phyloP scores from a whole-genome alignment of 179 eudicot genomes.

The Vitellaria paradoxa region DNA sequence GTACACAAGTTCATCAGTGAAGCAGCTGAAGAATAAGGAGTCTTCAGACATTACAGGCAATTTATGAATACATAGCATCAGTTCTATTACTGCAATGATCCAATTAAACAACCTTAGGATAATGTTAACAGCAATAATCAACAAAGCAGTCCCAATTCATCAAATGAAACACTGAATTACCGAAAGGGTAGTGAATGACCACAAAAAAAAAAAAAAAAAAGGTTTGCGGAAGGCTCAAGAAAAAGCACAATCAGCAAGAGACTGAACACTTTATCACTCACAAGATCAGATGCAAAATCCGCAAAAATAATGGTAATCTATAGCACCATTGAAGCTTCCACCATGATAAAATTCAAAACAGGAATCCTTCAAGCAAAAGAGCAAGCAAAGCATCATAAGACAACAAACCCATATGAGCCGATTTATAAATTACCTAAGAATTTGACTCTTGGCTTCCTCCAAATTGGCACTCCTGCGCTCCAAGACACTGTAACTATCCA shows the following conservation, averaged over 20 bases:
- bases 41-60: background rate
- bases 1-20: background rate
- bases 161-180: too few relatives aligned
- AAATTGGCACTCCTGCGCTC: constrained; percentile 30
- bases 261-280: too few relatives aligned
- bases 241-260: background rate
- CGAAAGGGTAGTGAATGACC: background rate
- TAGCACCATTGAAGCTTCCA: background rate
- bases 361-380: constrained; percentile 1
- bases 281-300: background rate
- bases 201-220: too few relatives aligned
- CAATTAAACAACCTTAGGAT: background rate
- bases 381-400: background rate
- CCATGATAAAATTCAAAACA: background rate
- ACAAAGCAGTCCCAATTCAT: background rate
- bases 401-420: background rate
- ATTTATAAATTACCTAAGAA: constrained; percentile 46
- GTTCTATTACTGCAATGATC: background rate
- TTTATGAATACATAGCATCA: background rate
- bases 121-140: background rate
- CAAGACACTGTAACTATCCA: constrained; percentile 47
- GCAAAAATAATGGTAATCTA: background rate
- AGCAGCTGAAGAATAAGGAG: constrained; percentile 1
- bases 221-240: background rate
- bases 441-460: constrained; percentile 50